Base-by-base conservation (phyloP, 129 eudicot species). In the Apium graveolens region DNA sequence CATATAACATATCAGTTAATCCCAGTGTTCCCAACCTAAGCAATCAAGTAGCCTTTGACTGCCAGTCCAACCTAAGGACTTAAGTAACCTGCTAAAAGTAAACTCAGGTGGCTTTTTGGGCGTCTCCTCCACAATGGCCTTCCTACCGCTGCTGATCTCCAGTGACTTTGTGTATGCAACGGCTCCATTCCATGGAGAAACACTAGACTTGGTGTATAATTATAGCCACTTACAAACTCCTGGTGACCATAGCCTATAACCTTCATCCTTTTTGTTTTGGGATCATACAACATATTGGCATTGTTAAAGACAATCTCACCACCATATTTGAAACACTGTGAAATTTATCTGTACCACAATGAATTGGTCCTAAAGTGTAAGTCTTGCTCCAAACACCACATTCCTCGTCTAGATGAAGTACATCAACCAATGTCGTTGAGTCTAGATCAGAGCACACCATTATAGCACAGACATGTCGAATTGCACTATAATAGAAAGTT, bases 301-400 rank as follows among this genome's bases (percentile, higher is more conserved):
- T 55, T 55, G 63, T 55, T 55, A 55, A 55, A 55, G 27, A 55
- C n/a, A 55, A 55, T 55, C 63, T 55, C 63, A 55, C 63, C 63
- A 8, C 63, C 63, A 55, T 55, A 55, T 12, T 55, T 55, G 27
- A 55, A 55, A 55, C 63, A 55, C 27, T 18, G 27, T 55, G 63
- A 55, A 55, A 55, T 5, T 8, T 21, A 21, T 8, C 29, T 29
- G 5, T 7, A 3, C 4, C 7, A 21, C 9, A 20, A 5, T 5
- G n/a, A 55, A 55, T 55, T 18, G 63, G 63, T 55, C 29, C 63
- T 4, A 55, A 18, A 24, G 27, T 55, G 63, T 55, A 24, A 4
- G 63, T 55, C 63, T 55, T 55, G 63, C 26, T 55, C 63, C 63
- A 55, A 55, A 55, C 26, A 55, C 63, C 63, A 55, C 63, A 55